Evolutionary conservation across 805 yeast species (phyloP).

Genomic region (Starmerella potacharoeniae): DNA sequence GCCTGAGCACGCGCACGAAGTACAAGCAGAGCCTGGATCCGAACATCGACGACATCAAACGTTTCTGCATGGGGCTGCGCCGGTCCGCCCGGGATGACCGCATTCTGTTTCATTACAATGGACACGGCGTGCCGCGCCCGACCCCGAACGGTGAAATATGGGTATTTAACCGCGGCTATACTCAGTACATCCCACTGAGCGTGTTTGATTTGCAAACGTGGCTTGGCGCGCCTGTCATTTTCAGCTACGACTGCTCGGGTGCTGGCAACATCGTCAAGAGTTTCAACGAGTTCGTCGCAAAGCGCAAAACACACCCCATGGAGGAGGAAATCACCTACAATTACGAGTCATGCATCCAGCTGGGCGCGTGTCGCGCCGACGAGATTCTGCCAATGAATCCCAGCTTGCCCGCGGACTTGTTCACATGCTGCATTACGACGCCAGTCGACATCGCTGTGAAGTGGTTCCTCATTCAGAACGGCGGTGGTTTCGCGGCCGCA

Average conservation of each 20-base stretch:
- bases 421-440: conserved; percentile 88
- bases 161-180: conserved; percentile 95
- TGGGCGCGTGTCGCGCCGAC: conserved; percentile 82
- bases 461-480: conserved; percentile 71
- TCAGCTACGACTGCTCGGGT: conserved; percentile 85
- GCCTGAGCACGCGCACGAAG: conserved; percentile 72
- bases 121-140: conserved; percentile 97
- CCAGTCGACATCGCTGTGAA: conserved; percentile 89
- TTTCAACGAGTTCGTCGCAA: conserved; percentile 80
- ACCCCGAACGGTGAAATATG: conserved; percentile 94
- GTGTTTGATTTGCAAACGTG: conserved; percentile 91
- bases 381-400: conserved; percentile 89
- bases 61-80: conserved; percentile 79
- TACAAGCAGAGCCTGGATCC: conserved; percentile 90
- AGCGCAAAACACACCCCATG: conserved; percentile 46
- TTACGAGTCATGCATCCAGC: conserved; percentile 77
- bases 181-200: conserved; percentile 94
- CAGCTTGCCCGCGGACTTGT: conserved; percentile 87
- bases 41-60: conserved; percentile 85
- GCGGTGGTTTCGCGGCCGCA: conserved; percentile 36
- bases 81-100: conserved; percentile 90
- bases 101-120: conserved; percentile 87
- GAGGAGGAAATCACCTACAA: conserved; percentile 36
- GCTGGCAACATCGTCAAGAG: conserved; percentile 90
- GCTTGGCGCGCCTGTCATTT: conserved; percentile 96